Evolutionary conservation across 495 filamentous ascomycete genomes (phyloP), one percentile per base, ranked within the genome.

Genomic region (Podospora tetraspora): DNA sequence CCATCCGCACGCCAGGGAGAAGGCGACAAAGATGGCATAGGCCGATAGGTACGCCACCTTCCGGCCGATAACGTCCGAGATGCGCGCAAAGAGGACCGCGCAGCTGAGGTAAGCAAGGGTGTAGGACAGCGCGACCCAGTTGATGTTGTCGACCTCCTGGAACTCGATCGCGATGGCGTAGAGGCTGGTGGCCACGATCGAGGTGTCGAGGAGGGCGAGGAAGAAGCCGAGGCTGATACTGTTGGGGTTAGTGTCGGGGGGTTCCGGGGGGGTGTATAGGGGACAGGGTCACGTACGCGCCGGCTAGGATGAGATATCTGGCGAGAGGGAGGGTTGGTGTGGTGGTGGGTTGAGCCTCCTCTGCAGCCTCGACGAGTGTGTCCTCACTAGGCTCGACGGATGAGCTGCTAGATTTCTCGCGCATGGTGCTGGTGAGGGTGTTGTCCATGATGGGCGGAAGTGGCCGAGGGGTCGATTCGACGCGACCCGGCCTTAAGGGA

Each of bases 1-100:
- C 57, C 80, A 83, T 3, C 83, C 86, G 68, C 86, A 87, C 0
- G 77, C 85, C 0, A 84, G 72, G 2, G 87, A 88, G 64, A 87
- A 87, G 43, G 69, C 79, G 61, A 86, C 71, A 66, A 89, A 89
- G 62, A 88, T 74, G 25, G 82, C 30, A 61, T 82, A 82, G 24
- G 82, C 82, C 4, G 74, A 66, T 2, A 83, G 57, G 68, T 86
- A 83, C 7, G 82, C 82, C 62, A 76, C 69, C 61, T 81, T 79
- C 3, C 83, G 82, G 43, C 86, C 85, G 25, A 86, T 69, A 16
- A 87, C 74, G 68, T 88, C 86, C 59, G 82, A 84, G 10, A 86
- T 66, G 30, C 83, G 82, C 4, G 84, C 78, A 30, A 81, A 82
- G 30, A 88, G 75, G 1, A 85, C 80, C 3, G 77, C 77, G 57